Evolutionary conservation across 139 green algal genomes (phyloP), one percentile per base, ranked within the genome.

Genomic region (Chlamydomonas eustigma): DNA sequence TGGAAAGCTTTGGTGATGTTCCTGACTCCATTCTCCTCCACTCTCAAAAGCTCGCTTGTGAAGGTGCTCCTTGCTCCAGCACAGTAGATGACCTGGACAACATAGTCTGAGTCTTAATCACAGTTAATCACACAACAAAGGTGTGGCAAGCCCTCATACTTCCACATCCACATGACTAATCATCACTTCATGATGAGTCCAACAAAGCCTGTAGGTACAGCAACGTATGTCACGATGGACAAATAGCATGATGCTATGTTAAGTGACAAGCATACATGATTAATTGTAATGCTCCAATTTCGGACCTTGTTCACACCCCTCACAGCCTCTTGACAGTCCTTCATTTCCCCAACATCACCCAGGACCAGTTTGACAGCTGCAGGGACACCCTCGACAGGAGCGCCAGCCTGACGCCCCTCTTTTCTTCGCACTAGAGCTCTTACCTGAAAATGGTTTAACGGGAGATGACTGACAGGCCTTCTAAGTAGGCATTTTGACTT

Each of bases 221-320:
- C n/a, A n/a, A n/a, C n/a, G n/a, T n/a, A n/a, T n/a, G n/a, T n/a
- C n/a, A n/a, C n/a, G n/a, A n/a, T n/a, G n/a, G n/a, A n/a, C n/a
- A n/a, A n/a, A n/a, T n/a, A n/a, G n/a, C n/a, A n/a, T n/a, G n/a
- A n/a, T n/a, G n/a, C n/a, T n/a, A n/a, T n/a, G n/a, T n/a, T n/a
- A n/a, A n/a, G n/a, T n/a, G n/a, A n/a, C n/a, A n/a, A n/a, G n/a
- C n/a, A n/a, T n/a, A n/a, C n/a, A n/a, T n/a, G n/a, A n/a, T n/a
- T n/a, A n/a, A n/a, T n/a, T n/a, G n/a, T n/a, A n/a, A n/a, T n/a
- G n/a, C n/a, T n/a, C n/a, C n/a, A n/a, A n/a, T 58, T 12, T 64
- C 76, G 5, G 31, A 98, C 94, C 90, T 99, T 99, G 83, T 94
- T 91, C 2, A 92, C 87, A 2, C 86, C 94, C 30, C 87, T 73